Evolutionary conservation across 2,329 filamentous ascomycete species (phyloP), one percentile per base, ranked within the genome.

Genomic region (Orbilia oligospora): DNA sequence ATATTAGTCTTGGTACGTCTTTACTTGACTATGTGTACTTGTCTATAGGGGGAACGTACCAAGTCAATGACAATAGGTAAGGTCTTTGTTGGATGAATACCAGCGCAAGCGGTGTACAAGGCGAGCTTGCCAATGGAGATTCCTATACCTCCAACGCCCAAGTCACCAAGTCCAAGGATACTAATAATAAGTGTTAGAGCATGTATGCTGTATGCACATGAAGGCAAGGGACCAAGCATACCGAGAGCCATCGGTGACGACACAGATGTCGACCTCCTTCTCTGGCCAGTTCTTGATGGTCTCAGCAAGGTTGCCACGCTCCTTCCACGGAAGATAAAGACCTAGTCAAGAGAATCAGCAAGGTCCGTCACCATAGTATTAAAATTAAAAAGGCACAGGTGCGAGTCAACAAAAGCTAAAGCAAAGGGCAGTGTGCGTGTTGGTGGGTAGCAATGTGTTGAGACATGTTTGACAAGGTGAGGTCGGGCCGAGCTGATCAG

Each of bases 41-140:
- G 9, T 10, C n/a, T 9, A 27, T 30, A 33, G 22, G 46, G 18
- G 18, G n/a, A 24, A 69, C 75, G 44, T 65, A 78, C 75, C 41
- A 82, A 73, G 44, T 92, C 90, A 75, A 92, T 85, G 24, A 91
- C 90, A 79, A 91, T 91, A 81, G 90, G 90, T 44, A 89, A 92
- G 85, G 88, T 97, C 90, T 88, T 97, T 86, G 87, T 90, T 83
- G 96, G 96, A 85, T 94, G 90, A 85, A 98, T 97, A 83, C 96
- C 96, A 73, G 96, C 96, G 83, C 95, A 97, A 55, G 92, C 94
- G 76, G 93, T 97, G 88, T 99, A 99, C 67, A 99, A 89, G 80
- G 94, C 91, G 80, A 98, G 89, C 87, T 99, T 99, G 83, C 96
- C 96, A 82, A 99, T 95, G 80, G 96, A 94, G 85, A 99, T 99